Conservation (phyloP, 179 eudicot genomes). For the Silene coronaria region DNA sequence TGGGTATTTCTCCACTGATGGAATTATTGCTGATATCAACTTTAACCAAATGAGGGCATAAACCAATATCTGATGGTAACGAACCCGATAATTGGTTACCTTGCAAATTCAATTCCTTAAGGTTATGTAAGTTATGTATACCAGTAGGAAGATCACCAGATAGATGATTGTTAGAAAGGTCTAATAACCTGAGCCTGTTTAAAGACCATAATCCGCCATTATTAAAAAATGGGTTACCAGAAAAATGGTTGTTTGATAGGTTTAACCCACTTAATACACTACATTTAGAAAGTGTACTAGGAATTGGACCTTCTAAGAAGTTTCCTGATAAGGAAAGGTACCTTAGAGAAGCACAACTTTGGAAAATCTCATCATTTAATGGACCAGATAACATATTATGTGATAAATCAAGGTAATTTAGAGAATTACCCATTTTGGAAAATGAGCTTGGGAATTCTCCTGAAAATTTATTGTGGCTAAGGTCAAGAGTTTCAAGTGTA, state of each 20-base stretch:
- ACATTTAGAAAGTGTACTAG: conserved; percentile 48
- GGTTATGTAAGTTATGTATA: conserved; percentile 45
- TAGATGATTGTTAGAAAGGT: conserved; percentile 54
- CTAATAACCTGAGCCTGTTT: conserved; percentile 38
- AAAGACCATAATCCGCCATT: conserved; percentile 33
- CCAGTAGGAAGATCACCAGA: conserved; percentile 63
- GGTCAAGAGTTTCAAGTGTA: conserved; percentile 57
- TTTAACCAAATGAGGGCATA: conserved; percentile 63
- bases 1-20: conserved; percentile 52
- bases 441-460: conserved; percentile 47
- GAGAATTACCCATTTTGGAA: conserved; percentile 31
- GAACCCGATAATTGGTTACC: conserved; percentile 70
- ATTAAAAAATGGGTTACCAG: conserved; percentile 33
- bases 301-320: conserved; percentile 61
- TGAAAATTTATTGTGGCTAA: conserved; percentile 53
- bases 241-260: conserved; percentile 56
- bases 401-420: conserved; percentile 63
- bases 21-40: conserved; percentile 52
- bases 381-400: conserved; percentile 62
- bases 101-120: conserved; percentile 57
- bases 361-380: conserved; percentile 48
- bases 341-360: conserved; percentile 39
- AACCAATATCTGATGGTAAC: conserved; percentile 61
- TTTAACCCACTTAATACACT: conserved; percentile 46
- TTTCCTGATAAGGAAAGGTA: conserved; percentile 65